Conservation (phyloP, 257 asterid species). For the Coffea eugenioides region DNA sequence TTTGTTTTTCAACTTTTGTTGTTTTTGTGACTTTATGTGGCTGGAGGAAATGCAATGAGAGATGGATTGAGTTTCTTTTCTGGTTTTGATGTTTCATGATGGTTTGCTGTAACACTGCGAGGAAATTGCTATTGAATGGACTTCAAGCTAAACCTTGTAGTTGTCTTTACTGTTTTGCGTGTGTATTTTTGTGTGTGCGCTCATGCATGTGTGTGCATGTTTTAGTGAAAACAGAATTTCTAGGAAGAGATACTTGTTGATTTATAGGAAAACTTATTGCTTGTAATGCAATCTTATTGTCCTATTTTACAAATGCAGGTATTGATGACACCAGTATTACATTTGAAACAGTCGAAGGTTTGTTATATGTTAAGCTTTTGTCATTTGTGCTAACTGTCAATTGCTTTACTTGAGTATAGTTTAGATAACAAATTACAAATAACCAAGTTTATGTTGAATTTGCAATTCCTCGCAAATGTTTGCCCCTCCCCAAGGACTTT, state of each 20-base stretch:
- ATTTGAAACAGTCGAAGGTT: slow-evolving; percentile 33
- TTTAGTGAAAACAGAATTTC: not conserved
- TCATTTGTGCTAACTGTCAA: not conserved
- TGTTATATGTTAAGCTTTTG: not conserved
- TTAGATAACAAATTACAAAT: no score
- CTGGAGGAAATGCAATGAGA: not conserved
- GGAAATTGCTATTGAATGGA: not conserved
- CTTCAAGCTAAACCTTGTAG: not conserved
- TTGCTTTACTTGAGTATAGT: not conserved
- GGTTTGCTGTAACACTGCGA: not conserved
- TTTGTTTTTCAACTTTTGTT: no score
- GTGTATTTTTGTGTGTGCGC: not conserved
- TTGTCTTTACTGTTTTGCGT: not conserved
- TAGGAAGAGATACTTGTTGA: not conserved
- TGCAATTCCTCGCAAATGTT: no score
- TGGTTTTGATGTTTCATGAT: not conserved
- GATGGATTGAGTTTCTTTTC: not conserved
- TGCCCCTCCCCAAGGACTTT: no score
- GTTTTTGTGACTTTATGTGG: not conserved
- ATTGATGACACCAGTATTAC: slow-evolving; percentile 30
- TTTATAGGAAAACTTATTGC: not conserved
- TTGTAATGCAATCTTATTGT: not conserved
- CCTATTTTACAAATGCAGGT: slow-evolving; percentile 21
- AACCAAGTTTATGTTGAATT: no score
- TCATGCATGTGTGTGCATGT: not conserved